Conservation (phyloP, 306 rosid species). For the Ormosia semicastrata region DNA sequence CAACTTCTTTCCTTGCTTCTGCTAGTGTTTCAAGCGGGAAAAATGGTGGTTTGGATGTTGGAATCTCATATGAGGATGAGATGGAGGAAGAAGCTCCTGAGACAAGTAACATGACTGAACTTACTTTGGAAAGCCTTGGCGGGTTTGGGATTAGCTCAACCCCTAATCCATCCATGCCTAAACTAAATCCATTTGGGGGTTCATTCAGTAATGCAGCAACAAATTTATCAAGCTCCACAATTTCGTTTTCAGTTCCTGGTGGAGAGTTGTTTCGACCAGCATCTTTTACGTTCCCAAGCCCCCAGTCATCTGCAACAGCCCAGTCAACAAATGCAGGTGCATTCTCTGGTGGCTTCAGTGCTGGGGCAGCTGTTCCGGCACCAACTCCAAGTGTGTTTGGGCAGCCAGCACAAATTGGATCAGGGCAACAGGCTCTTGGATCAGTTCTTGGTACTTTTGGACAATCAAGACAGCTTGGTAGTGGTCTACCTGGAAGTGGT, state of each 20-base stretch:
- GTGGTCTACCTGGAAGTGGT: slow-evolving; percentile 55
- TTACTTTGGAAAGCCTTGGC: slow-evolving; percentile 60
- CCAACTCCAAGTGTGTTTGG: slow-evolving; percentile 63
- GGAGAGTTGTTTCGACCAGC: slow-evolving; percentile 88
- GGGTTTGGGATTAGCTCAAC: slow-evolving; percentile 62
- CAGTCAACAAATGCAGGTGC: slow-evolving; percentile 57
- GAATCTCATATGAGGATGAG: slow-evolving; percentile 62
- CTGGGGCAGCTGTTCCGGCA: slow-evolving; percentile 42
- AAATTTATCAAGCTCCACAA: slow-evolving; percentile 37
- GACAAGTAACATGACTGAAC: slow-evolving; percentile 46
- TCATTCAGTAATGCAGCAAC: slow-evolving; percentile 55
- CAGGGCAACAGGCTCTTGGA: slow-evolving; percentile 87
- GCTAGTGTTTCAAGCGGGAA: slow-evolving; percentile 38
- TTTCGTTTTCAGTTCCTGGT: slow-evolving; percentile 50
- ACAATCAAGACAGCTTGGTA: slow-evolving; percentile 88
- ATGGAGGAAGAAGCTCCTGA: slow-evolving; percentile 98
- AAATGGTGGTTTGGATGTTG: slow-evolving; percentile 46
- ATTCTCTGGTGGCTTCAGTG: slow-evolving; percentile 61
- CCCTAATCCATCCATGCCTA: slow-evolving; percentile 53
- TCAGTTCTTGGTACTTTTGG: slow-evolving; percentile 91
- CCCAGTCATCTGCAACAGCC: slow-evolving; percentile 44
- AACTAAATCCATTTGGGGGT: slow-evolving; percentile 76
- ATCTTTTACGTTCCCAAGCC: slow-evolving; percentile 67
- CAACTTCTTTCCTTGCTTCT: slow-evolving; percentile 41
- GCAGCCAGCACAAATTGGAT: slow-evolving; percentile 71